Evolutionary conservation across 2,329 filamentous ascomycete species (phyloP).

Genomic region (Ophiostoma sp.): DNA sequence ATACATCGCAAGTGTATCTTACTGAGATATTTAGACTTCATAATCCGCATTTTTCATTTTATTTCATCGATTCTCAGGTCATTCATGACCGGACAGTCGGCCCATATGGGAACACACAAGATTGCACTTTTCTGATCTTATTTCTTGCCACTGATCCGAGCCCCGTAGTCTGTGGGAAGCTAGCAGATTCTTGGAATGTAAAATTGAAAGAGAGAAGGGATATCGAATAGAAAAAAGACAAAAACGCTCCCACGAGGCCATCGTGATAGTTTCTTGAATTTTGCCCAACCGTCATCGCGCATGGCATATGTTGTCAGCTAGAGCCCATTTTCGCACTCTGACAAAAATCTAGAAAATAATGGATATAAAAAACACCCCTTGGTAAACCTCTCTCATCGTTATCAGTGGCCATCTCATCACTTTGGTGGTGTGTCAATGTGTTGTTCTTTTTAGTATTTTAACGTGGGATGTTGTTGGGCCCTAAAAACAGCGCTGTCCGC

Average conservation of each 20-base stretch:
- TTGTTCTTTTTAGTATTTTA: not conserved
- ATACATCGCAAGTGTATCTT: not conserved
- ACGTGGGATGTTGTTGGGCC: not conserved
- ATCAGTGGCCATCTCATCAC: not conserved
- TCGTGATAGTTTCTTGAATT: not conserved
- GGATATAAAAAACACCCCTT: not conserved
- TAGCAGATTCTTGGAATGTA: not conserved
- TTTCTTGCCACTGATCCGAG: not conserved
- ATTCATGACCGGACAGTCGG: not conserved
- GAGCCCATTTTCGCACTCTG: not conserved
- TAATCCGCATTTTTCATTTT: not conserved
- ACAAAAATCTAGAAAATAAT: not conserved
- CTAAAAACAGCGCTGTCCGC: constrained; percentile 18
- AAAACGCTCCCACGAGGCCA: not conserved
- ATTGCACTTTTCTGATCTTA: not conserved
- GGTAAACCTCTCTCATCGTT: not conserved
- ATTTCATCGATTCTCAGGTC: not conserved
- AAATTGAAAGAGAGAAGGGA: not conserved
- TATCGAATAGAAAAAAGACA: not conserved
- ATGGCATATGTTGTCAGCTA: not conserved
- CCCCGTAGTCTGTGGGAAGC: not conserved
- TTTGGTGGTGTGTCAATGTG: not conserved
- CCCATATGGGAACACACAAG: constrained; percentile 1
- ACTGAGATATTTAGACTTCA: not conserved
- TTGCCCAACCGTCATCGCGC: constrained; percentile 12